phyloP scores from a whole-genome alignment of 2,329 filamentous ascomycete genomes.

The Aspergillus sp. region DNA sequence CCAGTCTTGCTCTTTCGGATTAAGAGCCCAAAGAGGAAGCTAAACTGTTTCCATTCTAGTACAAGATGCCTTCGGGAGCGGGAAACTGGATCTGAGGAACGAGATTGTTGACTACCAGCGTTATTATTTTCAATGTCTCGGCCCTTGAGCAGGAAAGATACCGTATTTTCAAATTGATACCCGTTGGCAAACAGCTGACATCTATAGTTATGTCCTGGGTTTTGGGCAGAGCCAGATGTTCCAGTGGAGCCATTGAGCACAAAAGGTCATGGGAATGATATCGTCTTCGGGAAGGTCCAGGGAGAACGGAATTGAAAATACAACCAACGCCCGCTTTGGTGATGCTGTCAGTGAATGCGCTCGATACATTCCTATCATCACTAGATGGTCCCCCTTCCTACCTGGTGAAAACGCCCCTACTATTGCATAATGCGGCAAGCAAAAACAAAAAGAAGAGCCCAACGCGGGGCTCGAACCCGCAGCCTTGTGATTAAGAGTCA shows the following conservation, averaged over 20 bases:
- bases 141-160: slow-evolving; percentile 6
- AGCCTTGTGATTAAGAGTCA: slow-evolving; percentile 50
- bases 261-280: slow-evolving; percentile 53
- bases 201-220: slow-evolving; percentile 27
- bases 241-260: slow-evolving; percentile 35
- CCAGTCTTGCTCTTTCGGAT: not conserved
- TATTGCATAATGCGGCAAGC: too few species aligned
- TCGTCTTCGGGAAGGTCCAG: slow-evolving; percentile 51
- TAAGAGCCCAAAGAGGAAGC: slow-evolving; percentile 1
- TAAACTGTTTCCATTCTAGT: slow-evolving; percentile 43
- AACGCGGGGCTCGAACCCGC: slow-evolving; percentile 46
- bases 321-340: slow-evolving; percentile 47
- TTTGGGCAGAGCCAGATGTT: not conserved
- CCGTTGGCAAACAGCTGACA: slow-evolving; percentile 52
- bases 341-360: slow-evolving; percentile 33
- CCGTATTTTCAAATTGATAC: slow-evolving; percentile 54
- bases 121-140: not conserved
- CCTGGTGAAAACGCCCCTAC: not conserved
- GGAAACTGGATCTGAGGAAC: slow-evolving; percentile 53
- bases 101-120: slow-evolving; percentile 45
- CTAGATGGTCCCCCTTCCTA: too few species aligned
- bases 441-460: slow-evolving; percentile 14
- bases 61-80: slow-evolving; percentile 52
- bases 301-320: slow-evolving; percentile 47
- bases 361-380: slow-evolving; percentile 25